Evolutionary conservation across 352 stramenopile species (phyloP).

Genomic region (Plasmopara viticola): DNA sequence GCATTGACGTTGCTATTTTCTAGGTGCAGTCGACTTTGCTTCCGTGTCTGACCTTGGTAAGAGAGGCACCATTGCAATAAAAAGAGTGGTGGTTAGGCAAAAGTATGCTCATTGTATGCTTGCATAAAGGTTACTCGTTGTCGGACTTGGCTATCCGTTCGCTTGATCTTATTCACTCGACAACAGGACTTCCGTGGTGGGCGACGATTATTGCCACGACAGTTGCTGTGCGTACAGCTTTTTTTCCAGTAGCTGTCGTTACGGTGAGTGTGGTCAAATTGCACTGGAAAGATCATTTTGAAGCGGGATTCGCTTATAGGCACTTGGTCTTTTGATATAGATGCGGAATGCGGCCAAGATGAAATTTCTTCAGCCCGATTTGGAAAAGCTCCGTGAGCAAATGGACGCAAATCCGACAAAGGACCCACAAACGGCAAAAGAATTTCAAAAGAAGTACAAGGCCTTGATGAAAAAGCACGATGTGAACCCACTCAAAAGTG

Average conservation of each 20-base stretch:
- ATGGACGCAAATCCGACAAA: slow-evolving; percentile 48
- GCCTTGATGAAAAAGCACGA: slow-evolving; percentile 78
- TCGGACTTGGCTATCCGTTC: slow-evolving; percentile 69
- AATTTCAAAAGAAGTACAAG: slow-evolving; percentile 72
- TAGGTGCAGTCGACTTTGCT: slow-evolving; percentile 45
- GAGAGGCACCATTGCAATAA: neutral
- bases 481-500: slow-evolving; percentile 68
- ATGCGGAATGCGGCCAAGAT: slow-evolving; percentile 83
- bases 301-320: neutral
- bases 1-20: neutral
- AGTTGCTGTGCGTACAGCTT: slow-evolving; percentile 57
- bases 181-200: slow-evolving; percentile 84
- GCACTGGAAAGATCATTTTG: neutral
- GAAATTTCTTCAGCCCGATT: slow-evolving; percentile 75
- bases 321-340: slow-evolving; percentile 18
- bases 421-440: slow-evolving; percentile 41
- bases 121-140: slow-evolving; percentile 40
- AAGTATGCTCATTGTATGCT: neutral
- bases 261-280: slow-evolving; percentile 39
- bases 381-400: slow-evolving; percentile 71
- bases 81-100: neutral
- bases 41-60: slow-evolving; percentile 52
- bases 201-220: slow-evolving; percentile 80
- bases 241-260: slow-evolving; percentile 75
- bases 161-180: slow-evolving; percentile 69